Evolutionary conservation across 2,329 filamentous ascomycete species (phyloP), one percentile per base, ranked within the genome.

Genomic region (Alternaria panax): DNA sequence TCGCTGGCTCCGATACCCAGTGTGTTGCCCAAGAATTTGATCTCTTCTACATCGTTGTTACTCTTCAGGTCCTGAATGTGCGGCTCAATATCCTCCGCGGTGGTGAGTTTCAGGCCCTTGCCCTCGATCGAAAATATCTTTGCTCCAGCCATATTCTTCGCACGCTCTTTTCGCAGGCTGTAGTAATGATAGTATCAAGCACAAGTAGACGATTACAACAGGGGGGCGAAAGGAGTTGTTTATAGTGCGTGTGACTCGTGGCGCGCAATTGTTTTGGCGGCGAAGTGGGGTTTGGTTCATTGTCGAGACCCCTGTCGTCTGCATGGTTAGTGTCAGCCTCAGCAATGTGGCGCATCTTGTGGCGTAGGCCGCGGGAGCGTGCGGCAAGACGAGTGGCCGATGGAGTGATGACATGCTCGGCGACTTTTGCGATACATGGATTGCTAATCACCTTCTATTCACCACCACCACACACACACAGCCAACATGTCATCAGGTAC

Each of bases 71-170:
- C 85, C 69, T 89, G 86, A 74, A 97, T 91, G 79, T 97, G 90
- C 67, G 91, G 83, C 79, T 95, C 91, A 62, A 98, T 86, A 79
- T 98, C 93, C 66, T 88, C 90, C 51, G 92, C 92, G 40, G 90
- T 92, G 82, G 96, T 90, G 75, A 99, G 91, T 85, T 97, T 97
- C 72, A 98, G 87, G 74, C 90, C 90, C 83, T 91, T 95, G 80
- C 92, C 93, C 80, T 96, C 92, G 68, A 98, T 88, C 70, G 93
- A 93, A 82, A 97, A 98, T 75, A 92, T 78, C 78, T 91, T 93
- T 57, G 79, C 75, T 27, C 66, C 67, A 53, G 80, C 72, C 82
- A 85, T 86, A 27, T 66, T 51, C 25, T 47, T 58, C 50, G 46
- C 51, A 30, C 18, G 12, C 28, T 32, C 43, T n/a, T 32, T 59